A percentile compares a stretch with the other conserved stretches of the same genome.
These are phyloP conservation scores for Wickerhamomyces pijperi DNA, from an alignment of 805 yeast genomes.

Conservation along the genomic window DNA sequence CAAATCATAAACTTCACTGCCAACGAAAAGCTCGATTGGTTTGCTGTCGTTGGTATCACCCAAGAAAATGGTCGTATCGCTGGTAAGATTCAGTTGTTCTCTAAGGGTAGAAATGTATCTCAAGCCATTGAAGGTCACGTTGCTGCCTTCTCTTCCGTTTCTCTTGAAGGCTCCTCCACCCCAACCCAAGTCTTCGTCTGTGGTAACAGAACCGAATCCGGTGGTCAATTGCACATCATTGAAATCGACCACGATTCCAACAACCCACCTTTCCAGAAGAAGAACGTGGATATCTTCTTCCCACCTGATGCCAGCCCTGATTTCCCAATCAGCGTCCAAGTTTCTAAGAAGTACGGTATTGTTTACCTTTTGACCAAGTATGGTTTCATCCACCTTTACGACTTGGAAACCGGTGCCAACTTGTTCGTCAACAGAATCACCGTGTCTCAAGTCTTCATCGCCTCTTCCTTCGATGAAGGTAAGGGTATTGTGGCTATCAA, in stretches of 20 bases:
- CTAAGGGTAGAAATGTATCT: constrained; percentile 81
- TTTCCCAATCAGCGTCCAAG: constrained; percentile 89
- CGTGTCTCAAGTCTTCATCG: constrained; percentile 90
- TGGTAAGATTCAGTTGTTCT: constrained; percentile 90
- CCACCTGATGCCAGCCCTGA: constrained; percentile 95
- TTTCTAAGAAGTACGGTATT: constrained; percentile 78
- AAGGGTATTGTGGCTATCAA: constrained; percentile 89
- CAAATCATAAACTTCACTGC: constrained; percentile 88
- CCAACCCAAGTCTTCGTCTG: constrained; percentile 80
- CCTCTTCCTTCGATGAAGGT: constrained; percentile 56
- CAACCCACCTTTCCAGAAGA: constrained; percentile 80
- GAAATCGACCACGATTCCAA: constrained; percentile 92
- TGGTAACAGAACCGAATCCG: constrained; percentile 75
- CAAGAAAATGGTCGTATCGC: constrained; percentile 91
- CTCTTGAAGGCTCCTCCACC: constrained; percentile 59
- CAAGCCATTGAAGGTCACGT: constrained; percentile 98
- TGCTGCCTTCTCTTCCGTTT: constrained; percentile 71
- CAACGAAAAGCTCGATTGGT: constrained; percentile 78
- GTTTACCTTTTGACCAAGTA: constrained; percentile 85
- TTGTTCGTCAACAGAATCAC: constrained; percentile 94
- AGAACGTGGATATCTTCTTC: constrained; percentile 85
- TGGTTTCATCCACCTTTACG: constrained; percentile 94
- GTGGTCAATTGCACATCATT: constrained; percentile 77
- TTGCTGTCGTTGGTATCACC: constrained; percentile 88
- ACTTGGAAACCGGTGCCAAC: constrained; percentile 83